These are phyloP conservation scores for Eimeria necatrix DNA, from an alignment of 169 alveolate species.

Conservation along the genomic window DNA sequence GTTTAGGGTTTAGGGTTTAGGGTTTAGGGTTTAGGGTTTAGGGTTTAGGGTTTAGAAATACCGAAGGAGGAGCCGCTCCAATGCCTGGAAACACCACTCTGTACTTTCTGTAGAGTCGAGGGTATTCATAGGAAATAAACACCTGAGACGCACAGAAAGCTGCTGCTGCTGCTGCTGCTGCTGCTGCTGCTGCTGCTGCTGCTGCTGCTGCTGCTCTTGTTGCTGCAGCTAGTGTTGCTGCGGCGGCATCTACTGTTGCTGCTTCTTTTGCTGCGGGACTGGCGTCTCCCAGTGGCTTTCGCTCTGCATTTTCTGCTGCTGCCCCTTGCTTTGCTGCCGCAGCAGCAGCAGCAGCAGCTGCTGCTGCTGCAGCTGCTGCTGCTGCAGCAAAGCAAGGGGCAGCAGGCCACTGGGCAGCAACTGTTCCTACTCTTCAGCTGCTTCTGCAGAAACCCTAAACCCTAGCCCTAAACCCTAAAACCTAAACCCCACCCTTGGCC, in stretches of 20 bases:
- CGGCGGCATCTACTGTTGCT: background rate
- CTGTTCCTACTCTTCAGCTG: background rate
- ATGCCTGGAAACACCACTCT: background rate
- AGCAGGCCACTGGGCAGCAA: too few species aligned
- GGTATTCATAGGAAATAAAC: background rate
- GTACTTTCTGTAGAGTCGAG: background rate
- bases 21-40: background rate
- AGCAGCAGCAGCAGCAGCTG: too few species aligned
- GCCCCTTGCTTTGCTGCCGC: too few species aligned
- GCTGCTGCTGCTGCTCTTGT: background rate
- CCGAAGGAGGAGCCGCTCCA: conserved; percentile 2
- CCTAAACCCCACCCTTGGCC: too few species aligned
- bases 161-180: background rate
- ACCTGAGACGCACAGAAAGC: conserved; percentile 10
- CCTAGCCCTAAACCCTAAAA: background rate
- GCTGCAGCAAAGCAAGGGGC: too few species aligned
- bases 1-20: background rate
- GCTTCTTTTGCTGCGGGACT: background rate
- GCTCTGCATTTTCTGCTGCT: too few species aligned
- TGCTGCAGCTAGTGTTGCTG: background rate
- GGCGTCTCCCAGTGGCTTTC: too few species aligned
- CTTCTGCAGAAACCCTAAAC: background rate
- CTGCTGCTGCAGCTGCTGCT: too few species aligned
- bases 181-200: background rate
- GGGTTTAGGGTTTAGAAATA: background rate